A percentile compares a stretch with the other conserved stretches of the same genome.
Conservation (phyloP, 169 alveolate genomes). For the Cryptosporidium bovis region DNA sequence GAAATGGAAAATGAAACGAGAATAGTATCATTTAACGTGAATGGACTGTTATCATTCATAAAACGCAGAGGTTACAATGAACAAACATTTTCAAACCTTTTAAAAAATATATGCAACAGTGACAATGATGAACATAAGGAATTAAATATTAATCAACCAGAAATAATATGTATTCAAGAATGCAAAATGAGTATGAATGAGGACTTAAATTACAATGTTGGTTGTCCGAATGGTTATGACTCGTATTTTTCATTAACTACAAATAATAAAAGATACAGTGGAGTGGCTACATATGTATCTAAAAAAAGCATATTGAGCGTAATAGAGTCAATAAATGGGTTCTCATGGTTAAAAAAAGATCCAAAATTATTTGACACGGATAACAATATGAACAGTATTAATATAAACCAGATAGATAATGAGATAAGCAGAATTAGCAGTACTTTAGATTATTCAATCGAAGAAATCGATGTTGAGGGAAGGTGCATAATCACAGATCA, state of each 20-base stretch:
- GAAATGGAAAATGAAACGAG: neutral
- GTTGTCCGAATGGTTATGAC: slow-evolving; percentile 35
- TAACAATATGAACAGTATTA: neutral
- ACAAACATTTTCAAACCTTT: neutral
- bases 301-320: neutral
- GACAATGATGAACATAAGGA: neutral
- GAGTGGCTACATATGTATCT: slow-evolving; percentile 38
- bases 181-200: slow-evolving; percentile 52
- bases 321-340: slow-evolving; percentile 30
- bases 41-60: slow-evolving; percentile 29
- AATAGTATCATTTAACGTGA: slow-evolving; percentile 57
- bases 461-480: slow-evolving; percentile 30
- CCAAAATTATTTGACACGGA: slow-evolving; percentile 15
- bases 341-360: slow-evolving; percentile 33
- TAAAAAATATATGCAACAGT: slow-evolving; percentile 11
- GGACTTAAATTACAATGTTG: slow-evolving; percentile 18
- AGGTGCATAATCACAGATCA: slow-evolving; percentile 66
- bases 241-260: slow-evolving; percentile 33
- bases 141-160: slow-evolving; percentile 2
- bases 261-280: slow-evolving; percentile 57
- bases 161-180: slow-evolving; percentile 49
- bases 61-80: slow-evolving; percentile 51
- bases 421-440: neutral
- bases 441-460: neutral
- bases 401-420: neutral